Evolutionary conservation across 805 yeast genomes (phyloP).

Genomic region (Kazachstania psychrophila): DNA sequence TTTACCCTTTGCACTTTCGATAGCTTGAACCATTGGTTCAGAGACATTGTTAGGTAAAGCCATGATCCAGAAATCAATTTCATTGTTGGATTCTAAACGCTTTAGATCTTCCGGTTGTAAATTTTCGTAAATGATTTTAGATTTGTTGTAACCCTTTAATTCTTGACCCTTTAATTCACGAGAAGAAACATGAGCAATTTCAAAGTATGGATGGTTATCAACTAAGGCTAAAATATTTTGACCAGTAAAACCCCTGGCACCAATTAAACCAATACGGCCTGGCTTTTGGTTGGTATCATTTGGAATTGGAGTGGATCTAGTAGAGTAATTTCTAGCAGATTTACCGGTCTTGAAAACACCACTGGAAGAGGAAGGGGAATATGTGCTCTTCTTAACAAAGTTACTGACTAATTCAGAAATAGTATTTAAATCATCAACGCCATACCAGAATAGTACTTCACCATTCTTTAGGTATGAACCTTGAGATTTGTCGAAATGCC

Average conservation of each 20-base stretch:
- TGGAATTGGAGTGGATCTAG: constrained; percentile 50
- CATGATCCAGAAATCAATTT: constrained; percentile 97
- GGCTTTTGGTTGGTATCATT: constrained; percentile 52
- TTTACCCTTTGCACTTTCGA: constrained; percentile 56
- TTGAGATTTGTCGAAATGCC: constrained; percentile 88
- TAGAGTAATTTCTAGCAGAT: constrained; percentile 46
- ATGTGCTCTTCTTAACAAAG: constrained; percentile 32
- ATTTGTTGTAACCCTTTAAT: constrained; percentile 78
- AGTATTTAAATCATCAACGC: constrained; percentile 54
- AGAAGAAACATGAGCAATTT: constrained; percentile 87
- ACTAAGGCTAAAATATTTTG: constrained; percentile 83
- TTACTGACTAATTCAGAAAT: constrained; percentile 55
- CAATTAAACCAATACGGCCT: constrained; percentile 83
- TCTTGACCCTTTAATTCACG: constrained; percentile 87
- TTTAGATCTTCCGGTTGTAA: constrained; percentile 80
- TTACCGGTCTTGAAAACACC: constrained; percentile 40
- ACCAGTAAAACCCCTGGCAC: constrained; percentile 98
- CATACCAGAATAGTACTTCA: constrained; percentile 90
- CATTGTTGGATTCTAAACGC: constrained; percentile 61
- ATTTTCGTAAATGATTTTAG: constrained; percentile 71
- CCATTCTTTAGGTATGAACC: constrained; percentile 91
- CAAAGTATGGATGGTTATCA: constrained; percentile 79
- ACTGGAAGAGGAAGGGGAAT: constrained; percentile 30
- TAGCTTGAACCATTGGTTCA: constrained; percentile 74
- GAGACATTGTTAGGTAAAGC: constrained; percentile 98